These are phyloP conservation scores for Arachnomyces sp. DNA, from an alignment of 2,329 filamentous ascomycete species.

Conservation along the genomic window DNA sequence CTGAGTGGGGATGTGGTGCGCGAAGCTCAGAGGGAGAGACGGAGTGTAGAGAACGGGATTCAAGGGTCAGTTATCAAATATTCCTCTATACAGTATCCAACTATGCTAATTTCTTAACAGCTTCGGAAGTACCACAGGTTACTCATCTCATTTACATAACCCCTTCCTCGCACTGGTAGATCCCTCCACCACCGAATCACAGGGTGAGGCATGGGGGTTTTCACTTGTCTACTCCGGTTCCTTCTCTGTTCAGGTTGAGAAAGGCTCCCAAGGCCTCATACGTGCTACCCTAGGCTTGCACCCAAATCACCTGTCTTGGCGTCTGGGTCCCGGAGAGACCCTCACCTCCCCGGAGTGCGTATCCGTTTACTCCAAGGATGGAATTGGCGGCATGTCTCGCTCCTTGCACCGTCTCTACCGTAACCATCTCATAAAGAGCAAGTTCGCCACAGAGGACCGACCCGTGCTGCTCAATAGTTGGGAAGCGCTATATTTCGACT, in stretches of 20 bases:
- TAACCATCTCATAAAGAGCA: slow-evolving; percentile 53
- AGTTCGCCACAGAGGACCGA: slow-evolving; percentile 45
- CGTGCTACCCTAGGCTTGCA: slow-evolving; percentile 56
- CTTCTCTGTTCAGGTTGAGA: slow-evolving; percentile 55
- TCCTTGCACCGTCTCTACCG: slow-evolving; percentile 56
- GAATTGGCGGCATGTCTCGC: slow-evolving; percentile 56
- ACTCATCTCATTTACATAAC: slow-evolving; percentile 58
- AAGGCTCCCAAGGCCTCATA: slow-evolving; percentile 54
- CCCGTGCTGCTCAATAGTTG: slow-evolving; percentile 58
- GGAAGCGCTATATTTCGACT: slow-evolving; percentile 56
- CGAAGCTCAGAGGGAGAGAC: slow-evolving; percentile 49
- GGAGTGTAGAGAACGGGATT: slow-evolving; percentile 50
- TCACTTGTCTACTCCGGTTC: slow-evolving; percentile 59
- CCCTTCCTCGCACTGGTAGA: slow-evolving; percentile 54
- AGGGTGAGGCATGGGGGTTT: slow-evolving; percentile 58
- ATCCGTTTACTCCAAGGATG: slow-evolving; percentile 52
- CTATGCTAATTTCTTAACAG: slow-evolving; percentile 26
- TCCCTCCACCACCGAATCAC: slow-evolving; percentile 52
- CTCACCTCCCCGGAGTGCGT: slow-evolving; percentile 58
- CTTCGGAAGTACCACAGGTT: slow-evolving; percentile 55
- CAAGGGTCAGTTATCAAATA: slow-evolving; percentile 40
- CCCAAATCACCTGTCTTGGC: slow-evolving; percentile 53
- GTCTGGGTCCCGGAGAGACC: slow-evolving; percentile 48
- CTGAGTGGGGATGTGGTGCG: slow-evolving; percentile 57
- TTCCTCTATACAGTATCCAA: slow-evolving; percentile 8